Evolutionary conservation across 441 rosid species (phyloP).

Genomic region (Dalechampia spathulata): DNA sequence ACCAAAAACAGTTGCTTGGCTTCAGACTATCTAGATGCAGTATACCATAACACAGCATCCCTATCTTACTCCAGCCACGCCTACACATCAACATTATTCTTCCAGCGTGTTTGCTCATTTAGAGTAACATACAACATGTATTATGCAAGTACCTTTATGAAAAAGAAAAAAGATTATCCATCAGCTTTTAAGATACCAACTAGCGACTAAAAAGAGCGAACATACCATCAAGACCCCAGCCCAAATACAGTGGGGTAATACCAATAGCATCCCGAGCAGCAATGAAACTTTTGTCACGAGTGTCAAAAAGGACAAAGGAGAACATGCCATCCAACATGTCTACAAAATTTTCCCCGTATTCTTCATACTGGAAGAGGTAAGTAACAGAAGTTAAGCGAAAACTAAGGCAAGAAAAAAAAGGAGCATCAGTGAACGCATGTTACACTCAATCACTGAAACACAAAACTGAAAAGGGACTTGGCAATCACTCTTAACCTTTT

Average conservation of each 20-base stretch:
- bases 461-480: too few relatives aligned
- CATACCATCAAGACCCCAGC: slow-evolving; percentile 99
- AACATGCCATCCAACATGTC: slow-evolving; percentile 98
- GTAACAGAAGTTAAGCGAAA: neutral
- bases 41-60: too few relatives aligned
- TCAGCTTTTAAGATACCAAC: too few relatives aligned
- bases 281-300: slow-evolving; percentile 80
- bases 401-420: neutral
- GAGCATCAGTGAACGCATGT: slow-evolving; percentile 2
- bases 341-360: slow-evolving; percentile 84
- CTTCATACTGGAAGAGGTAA: slow-evolving; percentile 65
- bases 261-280: slow-evolving; percentile 98
- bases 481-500: too few relatives aligned
- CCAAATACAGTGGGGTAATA: slow-evolving; percentile 85
- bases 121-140: too few relatives aligned
- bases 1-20: neutral
- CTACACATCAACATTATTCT: too few relatives aligned
- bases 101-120: too few relatives aligned
- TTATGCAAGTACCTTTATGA: too few relatives aligned
- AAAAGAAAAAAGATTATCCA: too few relatives aligned
- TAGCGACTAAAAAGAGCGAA: too few relatives aligned
- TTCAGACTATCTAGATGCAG: too few relatives aligned
- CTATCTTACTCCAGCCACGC: neutral
- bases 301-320: slow-evolving; percentile 92
- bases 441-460: neutral